Evolutionary conservation across 768 basidiomycete species (phyloP).

Genomic region (Amyloporia xantha): DNA sequence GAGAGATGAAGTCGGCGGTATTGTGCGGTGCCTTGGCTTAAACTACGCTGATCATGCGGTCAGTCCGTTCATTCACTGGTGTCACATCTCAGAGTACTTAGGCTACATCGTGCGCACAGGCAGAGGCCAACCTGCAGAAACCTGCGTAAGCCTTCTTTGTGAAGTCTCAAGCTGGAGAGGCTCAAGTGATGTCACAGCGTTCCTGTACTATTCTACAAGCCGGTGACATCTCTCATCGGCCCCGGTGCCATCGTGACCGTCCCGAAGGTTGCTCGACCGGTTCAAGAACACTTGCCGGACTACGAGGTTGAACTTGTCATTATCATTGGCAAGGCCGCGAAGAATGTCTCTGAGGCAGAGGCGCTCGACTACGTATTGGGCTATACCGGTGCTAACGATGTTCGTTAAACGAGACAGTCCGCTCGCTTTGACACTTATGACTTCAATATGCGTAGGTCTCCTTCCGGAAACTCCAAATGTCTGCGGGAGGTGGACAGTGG

Average conservation of each 20-base stretch:
- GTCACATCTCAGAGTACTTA: not conserved
- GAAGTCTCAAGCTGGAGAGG: too few relatives aligned
- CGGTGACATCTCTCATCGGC: conserved; percentile 61
- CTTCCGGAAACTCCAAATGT: conserved; percentile 77
- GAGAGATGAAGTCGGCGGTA: conserved; percentile 50
- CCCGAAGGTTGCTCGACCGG: conserved; percentile 63
- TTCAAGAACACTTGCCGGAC: conserved; percentile 64
- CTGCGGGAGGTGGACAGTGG: conserved; percentile 70
- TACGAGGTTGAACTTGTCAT: conserved; percentile 80
- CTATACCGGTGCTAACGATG: conserved; percentile 78
- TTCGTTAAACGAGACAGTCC: conserved; percentile 24
- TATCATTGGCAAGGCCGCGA: conserved; percentile 77
- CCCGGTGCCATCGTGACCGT: conserved; percentile 60
- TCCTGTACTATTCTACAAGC: conserved; percentile 79
- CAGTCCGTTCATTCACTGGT: conserved; percentile 18
- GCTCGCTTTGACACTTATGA: too few relatives aligned
- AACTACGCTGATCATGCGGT: conserved; percentile 86
- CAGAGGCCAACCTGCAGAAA: conserved; percentile 56
- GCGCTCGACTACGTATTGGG: conserved; percentile 84
- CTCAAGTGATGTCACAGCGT: too few relatives aligned
- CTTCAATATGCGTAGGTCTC: conserved; percentile 43
- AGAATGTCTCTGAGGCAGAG: conserved; percentile 71
- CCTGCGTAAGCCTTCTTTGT: conserved; percentile 45
- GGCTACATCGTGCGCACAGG: conserved; percentile 30
- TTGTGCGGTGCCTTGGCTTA: conserved; percentile 71